Base-by-base conservation (phyloP, 176 grass and related monocot genomes). In the Oryza meyeriana region DNA sequence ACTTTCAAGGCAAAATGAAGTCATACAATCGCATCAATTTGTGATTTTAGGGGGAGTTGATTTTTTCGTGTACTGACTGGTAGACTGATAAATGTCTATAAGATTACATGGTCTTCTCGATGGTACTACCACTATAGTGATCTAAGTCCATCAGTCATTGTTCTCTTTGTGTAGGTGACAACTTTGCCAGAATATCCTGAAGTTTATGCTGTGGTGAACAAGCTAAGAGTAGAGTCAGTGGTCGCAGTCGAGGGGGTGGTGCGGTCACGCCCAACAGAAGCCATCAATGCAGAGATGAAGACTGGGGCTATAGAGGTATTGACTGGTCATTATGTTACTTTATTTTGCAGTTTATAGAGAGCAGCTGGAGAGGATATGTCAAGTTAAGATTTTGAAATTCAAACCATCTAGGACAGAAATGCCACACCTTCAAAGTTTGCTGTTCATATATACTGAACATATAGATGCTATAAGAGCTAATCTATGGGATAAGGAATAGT, bases 251-350 rank as follows among this genome's bases (percentile, higher is more conserved):
- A 99, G 72, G 96, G 93, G 28, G 83, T 93, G 31, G 91, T 95
- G 5, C 75, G 41, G 16, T 30, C 61, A 36, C 86, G 96, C 22
- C 96, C 96, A 0, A 25, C 61, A 32, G 93, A 99, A 71, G 86
- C 91, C 14, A 55, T 99, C 74, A 99, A 99, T 79, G 66, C 83
- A 38, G 94, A 99, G 55, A 99, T 99, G 93, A 99, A 84, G 63
- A 98, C 96, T 5, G 96, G 96, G 45, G 63, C 89, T 79, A 89
- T 98, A 83, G 96, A 98, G 92, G 96, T 95, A 81, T 26, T 81
- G 31, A 27, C 14, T 81, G 20, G 3, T 10, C 45, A 34, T 31
- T 0, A 13, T 69, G 1, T 1, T 28, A 45, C 34, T 62, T 66
- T 80, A 7, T 38, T 26, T 31, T 72, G 13, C 74, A 42, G 45